These are phyloP conservation scores for Lasiosphaeria miniovina DNA, from an alignment of 495 filamentous ascomycete species.

Conservation along the genomic window DNA sequence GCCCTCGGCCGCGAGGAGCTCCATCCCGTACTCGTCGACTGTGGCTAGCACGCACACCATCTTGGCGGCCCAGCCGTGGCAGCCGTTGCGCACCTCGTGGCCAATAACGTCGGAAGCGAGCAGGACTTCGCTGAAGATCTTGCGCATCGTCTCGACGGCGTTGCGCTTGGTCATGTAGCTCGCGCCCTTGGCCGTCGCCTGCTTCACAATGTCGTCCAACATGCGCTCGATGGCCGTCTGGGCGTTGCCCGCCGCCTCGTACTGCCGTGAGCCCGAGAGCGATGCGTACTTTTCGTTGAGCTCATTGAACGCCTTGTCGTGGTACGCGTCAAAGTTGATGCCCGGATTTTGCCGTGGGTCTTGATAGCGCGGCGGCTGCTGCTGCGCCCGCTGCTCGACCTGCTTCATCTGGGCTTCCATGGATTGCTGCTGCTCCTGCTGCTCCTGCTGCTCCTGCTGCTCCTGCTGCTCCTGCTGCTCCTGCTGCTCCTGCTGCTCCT, in stretches of 20 bases:
- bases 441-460: neutral
- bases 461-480: neutral
- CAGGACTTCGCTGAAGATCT: constrained; percentile 13
- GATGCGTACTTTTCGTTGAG: constrained; percentile 11
- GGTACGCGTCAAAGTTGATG: constrained; percentile 7
- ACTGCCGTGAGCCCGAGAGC: constrained; percentile 3
- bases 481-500: neutral
- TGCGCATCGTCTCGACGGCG: constrained; percentile 15
- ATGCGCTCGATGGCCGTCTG: neutral
- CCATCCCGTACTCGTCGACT: neutral
- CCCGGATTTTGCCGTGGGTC: neutral
- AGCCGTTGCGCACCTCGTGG: constrained; percentile 2
- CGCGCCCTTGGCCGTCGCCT: neutral
- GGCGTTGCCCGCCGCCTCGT: constrained; percentile 5
- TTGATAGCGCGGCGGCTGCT: neutral
- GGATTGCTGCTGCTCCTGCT: neutral
- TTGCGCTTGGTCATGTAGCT: constrained; percentile 15
- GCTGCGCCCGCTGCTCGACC: neutral
- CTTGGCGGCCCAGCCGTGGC: neutral
- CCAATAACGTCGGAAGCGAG: constrained; percentile 1
- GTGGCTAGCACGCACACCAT: neutral
- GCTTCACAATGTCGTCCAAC: neutral
- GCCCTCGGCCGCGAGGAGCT: neutral
- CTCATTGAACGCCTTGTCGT: constrained; percentile 6
- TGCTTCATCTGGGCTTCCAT: neutral